Percentiles rank a stretch among this genome's conserved stretches.
phyloP scores from a whole-genome alignment of 495 filamentous ascomycete genomes.

The Neurospora sublineolata region DNA sequence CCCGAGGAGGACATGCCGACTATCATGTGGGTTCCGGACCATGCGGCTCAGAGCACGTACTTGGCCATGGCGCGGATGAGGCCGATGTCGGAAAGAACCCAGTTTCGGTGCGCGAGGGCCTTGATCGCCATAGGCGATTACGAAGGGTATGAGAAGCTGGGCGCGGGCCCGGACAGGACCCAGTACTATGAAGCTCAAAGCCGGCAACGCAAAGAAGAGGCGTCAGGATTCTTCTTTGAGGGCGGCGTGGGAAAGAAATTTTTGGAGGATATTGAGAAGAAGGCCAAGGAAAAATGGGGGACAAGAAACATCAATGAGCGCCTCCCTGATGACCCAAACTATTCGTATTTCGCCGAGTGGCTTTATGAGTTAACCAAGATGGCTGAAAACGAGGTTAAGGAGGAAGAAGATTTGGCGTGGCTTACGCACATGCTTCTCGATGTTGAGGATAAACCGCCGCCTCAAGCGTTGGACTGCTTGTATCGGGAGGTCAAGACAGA shows the following conservation, averaged over 20 bases:
- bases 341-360: not conserved
- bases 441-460: not conserved
- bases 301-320: not conserved
- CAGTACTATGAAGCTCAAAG: not conserved
- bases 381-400: not conserved
- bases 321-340: not conserved
- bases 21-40: not conserved
- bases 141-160: not conserved
- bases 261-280: not conserved
- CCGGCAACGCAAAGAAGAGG: not conserved
- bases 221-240: not conserved
- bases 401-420: not conserved
- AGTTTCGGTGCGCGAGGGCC: not conserved
- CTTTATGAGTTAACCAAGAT: not conserved
- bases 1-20: not conserved
- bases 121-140: not conserved
- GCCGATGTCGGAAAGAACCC: not conserved
- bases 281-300: not conserved
- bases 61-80: not conserved
- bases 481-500: not conserved
- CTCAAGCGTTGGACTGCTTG: not conserved
- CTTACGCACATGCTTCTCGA: not conserved
- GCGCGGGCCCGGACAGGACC: not conserved
- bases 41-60: not conserved
- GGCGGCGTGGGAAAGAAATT: not conserved